phyloP scores from a whole-genome alignment of 1,284 basidiomycete species.

The Trametes polyzona region DNA sequence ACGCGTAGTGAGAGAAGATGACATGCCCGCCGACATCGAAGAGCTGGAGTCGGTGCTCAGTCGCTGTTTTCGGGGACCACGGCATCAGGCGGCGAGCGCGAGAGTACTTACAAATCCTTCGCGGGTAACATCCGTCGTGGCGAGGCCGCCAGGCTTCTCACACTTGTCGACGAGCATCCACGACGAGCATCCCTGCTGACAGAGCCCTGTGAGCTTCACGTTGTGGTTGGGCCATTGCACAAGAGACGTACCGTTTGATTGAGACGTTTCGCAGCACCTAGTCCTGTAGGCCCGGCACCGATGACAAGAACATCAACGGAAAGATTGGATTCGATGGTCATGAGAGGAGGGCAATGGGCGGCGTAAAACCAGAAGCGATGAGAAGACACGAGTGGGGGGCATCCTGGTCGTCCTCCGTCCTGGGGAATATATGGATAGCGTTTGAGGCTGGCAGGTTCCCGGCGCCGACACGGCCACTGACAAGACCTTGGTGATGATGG shows the following conservation, averaged over 20 bases:
- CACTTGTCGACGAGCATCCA: background rate
- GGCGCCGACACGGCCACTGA: no score
- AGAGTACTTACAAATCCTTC: background rate
- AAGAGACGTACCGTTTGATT: background rate
- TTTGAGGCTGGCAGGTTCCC: no score
- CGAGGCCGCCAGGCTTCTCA: background rate
- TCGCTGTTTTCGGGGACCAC: no score
- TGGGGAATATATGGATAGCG: no score
- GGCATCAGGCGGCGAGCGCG: background rate
- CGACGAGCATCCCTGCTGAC: background rate
- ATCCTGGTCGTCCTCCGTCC: no score
- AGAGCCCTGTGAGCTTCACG: background rate
- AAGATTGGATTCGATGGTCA: no score
- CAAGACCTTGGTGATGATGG: no score
- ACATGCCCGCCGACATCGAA: conserved; percentile 1
- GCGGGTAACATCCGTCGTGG: background rate
- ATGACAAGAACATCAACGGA: background rate
- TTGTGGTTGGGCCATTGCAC: background rate
- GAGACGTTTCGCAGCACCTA: background rate
- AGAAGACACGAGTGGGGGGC: no score
- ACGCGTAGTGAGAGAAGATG: background rate
- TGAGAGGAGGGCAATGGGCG: no score
- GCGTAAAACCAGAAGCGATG: no score
- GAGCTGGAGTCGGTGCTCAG: background rate
- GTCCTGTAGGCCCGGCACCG: background rate